Evolutionary conservation across 1,139 yeast species (phyloP).

Genomic region (Kodamaea fungicola): DNA sequence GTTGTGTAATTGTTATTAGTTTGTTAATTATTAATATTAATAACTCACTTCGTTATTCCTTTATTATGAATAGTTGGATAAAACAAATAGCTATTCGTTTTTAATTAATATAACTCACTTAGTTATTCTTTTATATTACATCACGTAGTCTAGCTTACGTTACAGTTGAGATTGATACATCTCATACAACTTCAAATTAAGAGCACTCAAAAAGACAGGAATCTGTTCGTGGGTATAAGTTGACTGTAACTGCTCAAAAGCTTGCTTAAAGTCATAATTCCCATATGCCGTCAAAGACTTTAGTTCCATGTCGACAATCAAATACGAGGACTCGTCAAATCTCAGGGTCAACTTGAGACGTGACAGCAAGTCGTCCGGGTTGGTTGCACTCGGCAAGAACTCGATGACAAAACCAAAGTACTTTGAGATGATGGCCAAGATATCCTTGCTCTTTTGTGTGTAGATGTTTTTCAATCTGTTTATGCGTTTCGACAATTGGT

Average conservation of each 20-base stretch:
- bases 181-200: slow-evolving; percentile 45
- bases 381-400: slow-evolving; percentile 59
- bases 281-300: slow-evolving; percentile 42
- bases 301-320: slow-evolving; percentile 36
- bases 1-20: too few species aligned
- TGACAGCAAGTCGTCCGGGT: slow-evolving; percentile 44
- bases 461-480: slow-evolving; percentile 62
- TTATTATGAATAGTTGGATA: too few species aligned
- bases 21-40: too few species aligned
- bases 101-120: too few species aligned
- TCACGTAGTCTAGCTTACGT: too few species aligned
- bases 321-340: slow-evolving; percentile 33
- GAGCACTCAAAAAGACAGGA: slow-evolving; percentile 77
- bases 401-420: slow-evolving; percentile 75
- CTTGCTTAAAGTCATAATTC: slow-evolving; percentile 39
- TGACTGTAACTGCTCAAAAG: slow-evolving; percentile 56
- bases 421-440: slow-evolving; percentile 64
- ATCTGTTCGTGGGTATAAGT: slow-evolving; percentile 72
- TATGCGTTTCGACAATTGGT: slow-evolving; percentile 53
- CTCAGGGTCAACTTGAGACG: slow-evolving; percentile 63
- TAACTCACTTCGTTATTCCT: too few species aligned
- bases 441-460: slow-evolving; percentile 69
- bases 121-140: background rate
- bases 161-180: too few species aligned
- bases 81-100: too few species aligned